Evolutionary conservation across 1,284 basidiomycete genomes (phyloP), one percentile per base, ranked within the genome.

Genomic region (Trichosporon faecale): DNA sequence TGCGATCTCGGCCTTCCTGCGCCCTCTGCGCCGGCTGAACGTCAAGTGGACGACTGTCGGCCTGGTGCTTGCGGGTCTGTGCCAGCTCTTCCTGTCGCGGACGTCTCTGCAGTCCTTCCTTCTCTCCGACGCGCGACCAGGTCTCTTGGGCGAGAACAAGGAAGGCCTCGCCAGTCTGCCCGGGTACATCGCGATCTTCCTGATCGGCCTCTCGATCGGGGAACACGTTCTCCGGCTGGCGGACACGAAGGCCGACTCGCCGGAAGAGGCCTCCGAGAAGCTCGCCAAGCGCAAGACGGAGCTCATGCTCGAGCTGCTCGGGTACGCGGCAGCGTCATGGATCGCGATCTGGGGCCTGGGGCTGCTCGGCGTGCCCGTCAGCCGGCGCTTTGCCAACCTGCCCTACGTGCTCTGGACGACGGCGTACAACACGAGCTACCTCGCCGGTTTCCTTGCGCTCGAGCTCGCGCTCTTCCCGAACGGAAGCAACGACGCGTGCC

Each of bases 161-260:
- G 94, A 98, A 80, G 96, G 97, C 0, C 78, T 99, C 44, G 86
- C 91, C 25, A 95, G 91, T 3, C 86, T 98, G 29, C 83, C 88
- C 64, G 95, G 96, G 6, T 99, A 99, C 82, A 86, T 97, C 8
- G 88, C 94, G 0, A 90, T 99, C 70, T 95, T 95, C 78, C 85
- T 98, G 2, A 84, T 98, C 12, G 96, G 95, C 1, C 85, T 96
- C 11, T 90, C 91, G 0, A 86, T 89, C 0, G 96, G 95, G 0
- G 91, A 92, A 0, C 85, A 95, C 44, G 82, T 96, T 40, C 87
- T 97, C 5, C 91, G 92, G 0, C 88, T 90, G 2, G 88, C 73
- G 0, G 8, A 60, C 66, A 49, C 65, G 66, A 25, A 68, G 66
- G n/a, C 49, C 12, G 61, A 66, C 64, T 29, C 35, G 23, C 66